Base-by-base conservation (phyloP, 345 rosid species). In the Syzygium aromaticum region DNA sequence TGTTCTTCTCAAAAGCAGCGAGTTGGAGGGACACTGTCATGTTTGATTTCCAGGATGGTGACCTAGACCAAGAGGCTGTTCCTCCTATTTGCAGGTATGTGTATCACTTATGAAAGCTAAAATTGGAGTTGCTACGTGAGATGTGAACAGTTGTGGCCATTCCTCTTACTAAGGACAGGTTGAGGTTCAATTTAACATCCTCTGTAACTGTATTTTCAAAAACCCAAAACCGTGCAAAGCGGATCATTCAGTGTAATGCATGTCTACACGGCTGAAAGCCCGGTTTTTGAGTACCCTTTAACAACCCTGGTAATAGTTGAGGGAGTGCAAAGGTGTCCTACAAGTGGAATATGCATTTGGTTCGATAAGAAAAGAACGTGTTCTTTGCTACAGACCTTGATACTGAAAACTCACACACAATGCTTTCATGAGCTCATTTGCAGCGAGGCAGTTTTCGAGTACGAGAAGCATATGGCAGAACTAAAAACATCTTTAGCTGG, bases 401-500 rank as follows among this genome's bases (percentile, higher is more conserved):
- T 59, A 59, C 16, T 12, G 67, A 28, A 59, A 15, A 85, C 27
- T 85, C 19, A 57, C 63, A 11, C 52, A 57, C 28, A 10, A 13
- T 57, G 63, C 14, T 85, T 11, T 52, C 7, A 17, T 21, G 40
- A 15, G 28, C 25, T 40, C 25, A 43, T 63, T 51, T 88, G 61
- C 91, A 93, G 94, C 82, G 86, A 91, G 84, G 90, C 87, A 19
- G 93, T 93, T 17, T 87, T 61, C 25, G 89, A 92, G 51, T 94
- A 94, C 89, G 87, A 89, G 85, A 87, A 90, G 84, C 84, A 90
- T 28, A 63, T 89, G 82, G 87, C 90, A 49, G 84, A 89, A 84
- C 88, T 90, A 85, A 90, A 87, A 77, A 87, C 86, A 86, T 83
- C 54, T 49, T 17, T 93, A 51, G 84, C 92, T 8, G 89, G 91